Percentiles rank a stretch among this genome's conserved stretches.
Evolutionary conservation across 1,284 basidiomycete species (phyloP).

Genomic region (Marasmius oreades): DNA sequence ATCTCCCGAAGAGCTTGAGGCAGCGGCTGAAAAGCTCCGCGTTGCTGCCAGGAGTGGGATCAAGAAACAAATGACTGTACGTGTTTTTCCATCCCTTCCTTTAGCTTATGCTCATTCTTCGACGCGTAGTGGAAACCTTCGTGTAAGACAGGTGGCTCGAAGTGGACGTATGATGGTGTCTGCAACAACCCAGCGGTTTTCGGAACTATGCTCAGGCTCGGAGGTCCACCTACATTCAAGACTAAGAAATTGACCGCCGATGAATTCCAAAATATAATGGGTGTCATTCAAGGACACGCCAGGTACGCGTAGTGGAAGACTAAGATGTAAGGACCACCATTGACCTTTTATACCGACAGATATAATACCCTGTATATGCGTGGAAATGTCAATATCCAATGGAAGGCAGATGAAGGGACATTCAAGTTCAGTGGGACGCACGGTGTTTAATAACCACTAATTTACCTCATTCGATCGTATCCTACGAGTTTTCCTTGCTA

Average conservation of each 20-base stretch:
- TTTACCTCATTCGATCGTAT: background rate
- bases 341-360: slow-evolving; percentile 22
- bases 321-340: background rate
- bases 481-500: background rate
- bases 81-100: slow-evolving; percentile 17
- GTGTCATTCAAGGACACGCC: slow-evolving; percentile 11
- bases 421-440: slow-evolving; percentile 50
- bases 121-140: slow-evolving; percentile 45
- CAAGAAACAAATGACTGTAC: slow-evolving; percentile 49
- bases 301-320: background rate
- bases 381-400: slow-evolving; percentile 46
- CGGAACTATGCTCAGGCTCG: slow-evolving; percentile 41
- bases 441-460: slow-evolving; percentile 18
- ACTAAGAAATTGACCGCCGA: slow-evolving; percentile 44
- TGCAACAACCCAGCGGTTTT: slow-evolving; percentile 52
- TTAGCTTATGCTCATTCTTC: slow-evolving; percentile 9
- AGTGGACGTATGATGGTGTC: slow-evolving; percentile 53
- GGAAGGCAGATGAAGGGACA: slow-evolving; percentile 44
- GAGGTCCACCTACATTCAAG: slow-evolving; percentile 49
- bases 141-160: slow-evolving; percentile 46
- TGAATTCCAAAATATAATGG: slow-evolving; percentile 42
- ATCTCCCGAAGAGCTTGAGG: slow-evolving; percentile 37
- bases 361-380: slow-evolving; percentile 39
- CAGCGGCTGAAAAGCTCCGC: slow-evolving; percentile 43
- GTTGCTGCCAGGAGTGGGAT: slow-evolving; percentile 48